A percentile compares a stretch with the other conserved stretches of the same genome.
Evolutionary conservation across 148 eudicot genomes (phyloP).

Genomic region (Fagopyrum esculentum): DNA sequence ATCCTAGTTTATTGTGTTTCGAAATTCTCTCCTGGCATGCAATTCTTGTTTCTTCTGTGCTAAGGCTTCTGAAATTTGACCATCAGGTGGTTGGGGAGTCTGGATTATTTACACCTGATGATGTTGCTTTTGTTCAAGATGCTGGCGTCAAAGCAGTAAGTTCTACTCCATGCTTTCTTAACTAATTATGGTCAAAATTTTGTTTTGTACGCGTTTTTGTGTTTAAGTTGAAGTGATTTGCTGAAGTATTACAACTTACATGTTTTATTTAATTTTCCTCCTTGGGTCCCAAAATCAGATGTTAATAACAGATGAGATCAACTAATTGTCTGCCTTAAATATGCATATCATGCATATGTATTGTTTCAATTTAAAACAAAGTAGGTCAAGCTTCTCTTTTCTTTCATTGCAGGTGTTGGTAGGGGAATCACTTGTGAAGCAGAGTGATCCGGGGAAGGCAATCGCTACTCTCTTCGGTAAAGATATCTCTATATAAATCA

Average conservation of each 20-base stretch:
- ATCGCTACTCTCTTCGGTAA: slow-evolving; percentile 74
- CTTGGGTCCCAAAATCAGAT: not conserved
- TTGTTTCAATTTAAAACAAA: not conserved
- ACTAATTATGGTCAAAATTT: not conserved
- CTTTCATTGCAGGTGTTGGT: slow-evolving; percentile 62
- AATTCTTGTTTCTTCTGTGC: not conserved
- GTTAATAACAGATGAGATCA: not conserved
- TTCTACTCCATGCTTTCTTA: not conserved
- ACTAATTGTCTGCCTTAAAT: not conserved
- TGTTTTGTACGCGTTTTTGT: not conserved
- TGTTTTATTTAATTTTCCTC: no score
- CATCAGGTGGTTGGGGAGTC: slow-evolving; percentile 95
- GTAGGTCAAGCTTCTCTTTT: no score
- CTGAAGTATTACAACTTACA: no score
- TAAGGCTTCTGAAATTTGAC: slow-evolving; percentile 12
- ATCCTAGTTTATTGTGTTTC: not conserved
- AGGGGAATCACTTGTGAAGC: slow-evolving; percentile 86
- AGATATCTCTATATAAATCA: slow-evolving; percentile 47
- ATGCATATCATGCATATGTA: not conserved
- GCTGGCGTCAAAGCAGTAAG: slow-evolving; percentile 88
- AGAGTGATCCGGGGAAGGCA: slow-evolving; percentile 63
- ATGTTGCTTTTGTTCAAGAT: slow-evolving; percentile 90
- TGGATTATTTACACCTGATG: slow-evolving; percentile 88
- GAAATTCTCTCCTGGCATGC: not conserved
- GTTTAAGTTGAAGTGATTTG: no score